Conservation (phyloP, 2,329 filamentous ascomycete genomes). For the Pestalotiopsis sp. region DNA sequence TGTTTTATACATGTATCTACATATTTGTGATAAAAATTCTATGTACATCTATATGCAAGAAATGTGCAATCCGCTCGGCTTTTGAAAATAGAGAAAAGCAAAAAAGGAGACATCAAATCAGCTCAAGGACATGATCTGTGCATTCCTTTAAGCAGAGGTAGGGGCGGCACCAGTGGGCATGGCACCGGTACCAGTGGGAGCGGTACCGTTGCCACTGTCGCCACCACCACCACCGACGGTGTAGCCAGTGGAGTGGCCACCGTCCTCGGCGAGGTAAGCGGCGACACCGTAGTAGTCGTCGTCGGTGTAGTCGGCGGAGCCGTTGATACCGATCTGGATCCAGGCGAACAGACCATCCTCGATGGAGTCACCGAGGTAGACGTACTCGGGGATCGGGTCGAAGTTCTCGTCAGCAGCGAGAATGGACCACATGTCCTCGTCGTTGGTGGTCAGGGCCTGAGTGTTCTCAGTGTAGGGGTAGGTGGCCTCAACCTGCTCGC, state of each 20-base stretch:
- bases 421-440: conserved; percentile 35
- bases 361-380: conserved; percentile 52
- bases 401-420: conserved; percentile 28
- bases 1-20: background rate
- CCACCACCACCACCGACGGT: conserved; percentile 16
- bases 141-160: background rate
- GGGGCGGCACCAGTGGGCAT: background rate
- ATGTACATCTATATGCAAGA: conserved; percentile 9
- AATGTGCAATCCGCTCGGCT: background rate
- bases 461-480: conserved; percentile 34
- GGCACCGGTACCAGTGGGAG: background rate
- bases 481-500: conserved; percentile 30
- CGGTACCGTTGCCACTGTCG: conserved; percentile 15
- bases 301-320: conserved; percentile 34
- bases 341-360: conserved; percentile 50
- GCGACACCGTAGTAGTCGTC: conserved; percentile 29
- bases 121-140: background rate
- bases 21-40: background rate
- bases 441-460: conserved; percentile 30
- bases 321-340: conserved; percentile 51
- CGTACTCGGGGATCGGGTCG: conserved; percentile 55
- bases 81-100: background rate
- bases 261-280: conserved; percentile 29
- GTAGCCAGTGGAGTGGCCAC: conserved; percentile 27
- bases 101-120: background rate